These are phyloP conservation scores for Trifolium repens DNA, from an alignment of 306 rosid genomes.

Conservation along the genomic window DNA sequence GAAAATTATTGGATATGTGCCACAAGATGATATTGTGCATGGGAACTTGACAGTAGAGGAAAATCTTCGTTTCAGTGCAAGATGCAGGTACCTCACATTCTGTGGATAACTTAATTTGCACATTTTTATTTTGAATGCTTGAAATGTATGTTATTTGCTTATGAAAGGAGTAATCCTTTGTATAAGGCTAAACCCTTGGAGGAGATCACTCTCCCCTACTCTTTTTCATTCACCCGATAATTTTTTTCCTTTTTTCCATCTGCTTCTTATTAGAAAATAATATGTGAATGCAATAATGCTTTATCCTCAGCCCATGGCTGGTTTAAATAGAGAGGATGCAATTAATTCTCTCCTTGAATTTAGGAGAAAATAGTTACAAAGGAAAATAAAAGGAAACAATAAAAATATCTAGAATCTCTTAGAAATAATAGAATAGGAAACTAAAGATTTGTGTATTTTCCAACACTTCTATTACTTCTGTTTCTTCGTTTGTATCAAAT, in stretches of 20 bases:
- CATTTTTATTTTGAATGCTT: background rate
- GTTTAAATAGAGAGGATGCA: too few relatives aligned
- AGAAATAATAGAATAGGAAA: too few relatives aligned
- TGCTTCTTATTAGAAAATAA: background rate
- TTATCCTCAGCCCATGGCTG: too few relatives aligned
- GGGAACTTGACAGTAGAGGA: constrained; percentile 92
- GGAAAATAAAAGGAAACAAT: too few relatives aligned
- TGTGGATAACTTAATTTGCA: constrained; percentile 1
- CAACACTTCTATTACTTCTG: background rate
- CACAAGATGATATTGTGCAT: constrained; percentile 91
- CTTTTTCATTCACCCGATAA: constrained; percentile 12
- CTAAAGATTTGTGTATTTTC: too few relatives aligned
- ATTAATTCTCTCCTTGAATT: too few relatives aligned
- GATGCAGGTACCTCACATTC: constrained; percentile 71
- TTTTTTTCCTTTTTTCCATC: background rate
- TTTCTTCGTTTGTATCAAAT: background rate
- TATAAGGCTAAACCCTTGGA: background rate
- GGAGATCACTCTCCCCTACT: background rate
- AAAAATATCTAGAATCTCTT: too few relatives aligned
- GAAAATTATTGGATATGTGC: constrained; percentile 81
- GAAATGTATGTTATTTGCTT: background rate
- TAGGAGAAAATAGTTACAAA: too few relatives aligned
- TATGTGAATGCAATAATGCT: too few relatives aligned
- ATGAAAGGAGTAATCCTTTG: constrained; percentile 12
- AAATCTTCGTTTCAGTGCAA: constrained; percentile 85